Base-by-base conservation (phyloP, 2,329 filamentous ascomycete species). In the Lachnellula suecica region DNA sequence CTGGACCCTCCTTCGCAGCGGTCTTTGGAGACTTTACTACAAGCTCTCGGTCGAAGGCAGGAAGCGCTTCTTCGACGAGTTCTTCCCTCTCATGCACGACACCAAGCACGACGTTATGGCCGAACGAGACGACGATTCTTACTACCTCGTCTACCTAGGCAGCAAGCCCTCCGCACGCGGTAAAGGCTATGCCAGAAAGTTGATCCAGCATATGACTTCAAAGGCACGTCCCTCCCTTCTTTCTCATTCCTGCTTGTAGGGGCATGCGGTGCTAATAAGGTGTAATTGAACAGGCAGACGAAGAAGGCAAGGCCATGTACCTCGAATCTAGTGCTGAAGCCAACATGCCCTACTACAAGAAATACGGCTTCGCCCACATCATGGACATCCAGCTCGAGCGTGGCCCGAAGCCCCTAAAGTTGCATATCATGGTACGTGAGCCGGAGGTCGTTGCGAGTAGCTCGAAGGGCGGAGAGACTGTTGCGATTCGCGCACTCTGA, bases 351-450 rank as follows among this genome's bases (percentile, higher is more conserved):
- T 90, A 91, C 69, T 95, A 94, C 69, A 73, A 79, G 59, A 87
- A 85, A 69, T 85, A 89, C 69, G 89, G 88, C 25, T 95, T 93
- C 68, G 79, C 84, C 66, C 69, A 79, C 60, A 78, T 77, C 65
- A 79, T 79, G 63, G 79, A 84, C 62, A 80, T 93, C 59, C 76
- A 79, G 65, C 73, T 92, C 62, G 73, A 78, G 64, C 74, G 84
- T 45, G 82, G 76, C 9, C 68, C 71, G 24, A 74, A 78, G 54
- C 81, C 85, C 24, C 79, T 92, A 45, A 76, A 76, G 52, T 73
- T 93, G 68, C 87, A 88, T 66, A 87, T 91, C 71, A 95, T 95
- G 89, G 85, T 93, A 47, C 79, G 89, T 54, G 87, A 91, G 75
- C 87, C 88, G 47, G 54, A 55, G 17, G 40, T 20, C 40, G 44